Conservation (phyloP, 805 yeast species). For the Novakomyces olei region DNA sequence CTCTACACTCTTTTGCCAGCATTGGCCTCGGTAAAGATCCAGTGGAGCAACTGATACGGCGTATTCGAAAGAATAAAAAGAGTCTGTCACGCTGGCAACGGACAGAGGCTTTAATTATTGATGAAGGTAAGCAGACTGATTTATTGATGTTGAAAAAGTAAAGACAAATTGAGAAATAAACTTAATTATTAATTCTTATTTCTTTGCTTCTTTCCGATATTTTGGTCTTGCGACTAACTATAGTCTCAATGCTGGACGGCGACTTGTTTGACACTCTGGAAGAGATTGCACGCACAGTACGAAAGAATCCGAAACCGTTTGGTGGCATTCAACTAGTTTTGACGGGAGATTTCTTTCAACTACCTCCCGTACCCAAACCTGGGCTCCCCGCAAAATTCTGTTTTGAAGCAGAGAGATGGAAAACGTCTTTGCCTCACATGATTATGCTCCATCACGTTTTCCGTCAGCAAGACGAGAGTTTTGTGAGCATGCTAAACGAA, state of each 20-base stretch:
- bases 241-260: constrained; percentile 77
- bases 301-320: constrained; percentile 43
- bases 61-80: constrained; percentile 26
- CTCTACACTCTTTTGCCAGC: constrained; percentile 69
- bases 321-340: constrained; percentile 83
- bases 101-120: constrained; percentile 55
- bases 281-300: constrained; percentile 34
- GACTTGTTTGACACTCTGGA: constrained; percentile 53
- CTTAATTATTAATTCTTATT: no score
- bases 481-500: constrained; percentile 60
- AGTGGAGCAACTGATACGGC: constrained; percentile 23
- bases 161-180: no score
- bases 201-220: no score
- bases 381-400: constrained; percentile 30
- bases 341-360: constrained; percentile 90
- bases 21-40: constrained; percentile 53
- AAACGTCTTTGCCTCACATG: constrained; percentile 34
- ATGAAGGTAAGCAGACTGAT: constrained; percentile 26
- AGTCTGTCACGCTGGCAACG: constrained; percentile 37
- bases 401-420: constrained; percentile 60
- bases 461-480: constrained; percentile 54
- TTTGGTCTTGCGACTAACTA: background rate
- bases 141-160: no score
- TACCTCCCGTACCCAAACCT: constrained; percentile 59
- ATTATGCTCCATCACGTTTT: constrained; percentile 59